A percentile compares a stretch with the other conserved stretches of the same genome.
These are phyloP conservation scores for Kwoniella dejecticola DNA, from an alignment of 768 basidiomycete genomes.

Conservation along the genomic window DNA sequence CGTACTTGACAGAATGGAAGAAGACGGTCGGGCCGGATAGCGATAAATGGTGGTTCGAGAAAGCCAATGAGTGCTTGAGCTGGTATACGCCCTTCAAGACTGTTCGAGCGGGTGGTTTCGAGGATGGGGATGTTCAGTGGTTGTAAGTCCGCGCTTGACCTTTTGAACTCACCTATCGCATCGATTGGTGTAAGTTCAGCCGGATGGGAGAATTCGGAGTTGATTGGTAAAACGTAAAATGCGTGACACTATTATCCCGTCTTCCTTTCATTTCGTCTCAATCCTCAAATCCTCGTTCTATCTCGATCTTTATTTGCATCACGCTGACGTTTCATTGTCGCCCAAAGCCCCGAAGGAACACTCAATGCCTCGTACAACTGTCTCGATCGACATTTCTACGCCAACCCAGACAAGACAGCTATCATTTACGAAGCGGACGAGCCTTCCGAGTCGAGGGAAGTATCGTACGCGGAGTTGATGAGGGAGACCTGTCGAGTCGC, in stretches of 20 bases:
- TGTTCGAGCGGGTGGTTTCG: conserved; percentile 79
- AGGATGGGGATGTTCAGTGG: conserved; percentile 86
- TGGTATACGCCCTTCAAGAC: conserved; percentile 90
- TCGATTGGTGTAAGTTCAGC: too few relatives aligned
- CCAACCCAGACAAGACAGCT: conserved; percentile 81
- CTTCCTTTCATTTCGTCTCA: background rate
- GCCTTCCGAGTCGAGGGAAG: conserved; percentile 71
- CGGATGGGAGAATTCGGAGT: too few relatives aligned
- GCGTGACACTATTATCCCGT: too few relatives aligned
- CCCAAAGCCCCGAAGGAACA: conserved; percentile 80
- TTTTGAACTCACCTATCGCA: too few relatives aligned
- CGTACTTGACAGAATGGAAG: conserved; percentile 69
- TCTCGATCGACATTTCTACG: conserved; percentile 93
- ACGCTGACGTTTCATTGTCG: too few relatives aligned
- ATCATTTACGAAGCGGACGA: conserved; percentile 99
- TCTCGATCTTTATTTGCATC: too few relatives aligned
- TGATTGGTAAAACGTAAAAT: too few relatives aligned
- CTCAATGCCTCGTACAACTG: conserved; percentile 96
- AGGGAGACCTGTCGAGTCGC: conserved; percentile 85
- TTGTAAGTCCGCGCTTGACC: conserved; percentile 62
- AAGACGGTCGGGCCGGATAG: conserved; percentile 73
- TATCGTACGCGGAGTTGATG: conserved; percentile 82
- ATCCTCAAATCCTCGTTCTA: background rate
- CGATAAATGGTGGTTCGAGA: conserved; percentile 84
- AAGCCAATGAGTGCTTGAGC: conserved; percentile 72